Conservation (phyloP, 73 alveolate species). For the Stentor coeruleus region DNA sequence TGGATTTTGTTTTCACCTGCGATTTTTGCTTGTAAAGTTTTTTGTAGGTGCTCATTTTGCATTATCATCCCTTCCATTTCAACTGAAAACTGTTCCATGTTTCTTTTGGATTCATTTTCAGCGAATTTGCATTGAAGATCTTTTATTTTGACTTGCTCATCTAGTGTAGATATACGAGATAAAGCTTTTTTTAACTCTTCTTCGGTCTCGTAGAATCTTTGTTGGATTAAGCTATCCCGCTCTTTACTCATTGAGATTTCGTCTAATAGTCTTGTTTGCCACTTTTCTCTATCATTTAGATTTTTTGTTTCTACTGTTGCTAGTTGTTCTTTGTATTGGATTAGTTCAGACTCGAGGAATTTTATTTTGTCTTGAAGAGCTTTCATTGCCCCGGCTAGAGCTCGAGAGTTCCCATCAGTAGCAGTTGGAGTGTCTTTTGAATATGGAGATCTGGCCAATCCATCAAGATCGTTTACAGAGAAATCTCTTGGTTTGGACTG, state of each 20-base stretch:
- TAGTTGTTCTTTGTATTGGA: neutral
- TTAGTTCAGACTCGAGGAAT: neutral
- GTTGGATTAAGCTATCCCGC: neutral
- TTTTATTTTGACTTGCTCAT: slow-evolving; percentile 19
- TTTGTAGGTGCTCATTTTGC: slow-evolving; percentile 16
- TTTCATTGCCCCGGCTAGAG: slow-evolving; percentile 14
- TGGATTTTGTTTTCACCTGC: neutral
- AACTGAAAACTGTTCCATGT: neutral
- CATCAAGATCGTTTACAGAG: too few species aligned
- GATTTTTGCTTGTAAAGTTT: neutral
- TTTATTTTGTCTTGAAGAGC: slow-evolving; percentile 6
- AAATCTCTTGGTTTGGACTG: too few species aligned
- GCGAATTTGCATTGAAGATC: neutral
- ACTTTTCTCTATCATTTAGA: neutral
- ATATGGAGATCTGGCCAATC: too few species aligned
- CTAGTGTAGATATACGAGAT: neutral
- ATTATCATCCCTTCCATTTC: neutral
- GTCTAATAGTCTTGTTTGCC: slow-evolving; percentile 4
- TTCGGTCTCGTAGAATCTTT: neutral
- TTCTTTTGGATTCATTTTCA: slow-evolving; percentile 4
- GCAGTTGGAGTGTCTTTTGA: too few species aligned
- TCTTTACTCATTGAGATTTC: neutral
- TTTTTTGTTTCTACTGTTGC: neutral
- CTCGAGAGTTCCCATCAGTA: neutral
- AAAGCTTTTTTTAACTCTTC: neutral